Base-by-base conservation (phyloP, 768 basidiomycete species). In the Fomitopsis serialis region DNA sequence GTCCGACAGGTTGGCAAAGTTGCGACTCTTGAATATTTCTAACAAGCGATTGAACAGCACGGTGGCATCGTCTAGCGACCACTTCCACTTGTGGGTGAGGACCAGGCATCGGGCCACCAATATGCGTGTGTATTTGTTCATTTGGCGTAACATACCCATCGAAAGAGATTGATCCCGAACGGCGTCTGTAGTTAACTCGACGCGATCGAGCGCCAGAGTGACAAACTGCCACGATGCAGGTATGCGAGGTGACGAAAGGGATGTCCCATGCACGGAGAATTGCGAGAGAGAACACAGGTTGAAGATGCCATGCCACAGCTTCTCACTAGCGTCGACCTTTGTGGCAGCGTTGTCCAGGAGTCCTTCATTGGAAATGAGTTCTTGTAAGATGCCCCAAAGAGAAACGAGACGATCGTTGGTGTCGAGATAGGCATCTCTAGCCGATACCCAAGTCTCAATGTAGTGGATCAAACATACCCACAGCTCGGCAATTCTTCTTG, bases 391-490 rank as follows among this genome's bases (percentile, higher is more conserved):
- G 23, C 63, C 63, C 80, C 82, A 81, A 84, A 73, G 5, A 70
- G 71, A 59, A 72, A n/a, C 55, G 55, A 59, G 57, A 46, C 55
- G 47, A 17, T 15, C 54, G 50, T 42, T 32, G 44, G 42, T 13
- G 40, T 42, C 61, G 50, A 13, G 51, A 59, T 36, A 61, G 50
- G 34, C 54, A 42, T 40, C 37, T 15, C 22, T 34, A 35, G 37
- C 35, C 43, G 53, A 48, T 7, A 23, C 25, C 51, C 35, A 37
- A 29, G 52, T 37, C 15, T 57, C 48, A 4, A 56, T 42, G n/a
- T 89, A 60, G 58, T 90, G 82, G 34, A 89, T 73, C 21, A 92
- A 61, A 35, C 79, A 81, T 45, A 91, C 74, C 94, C 93, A 96
- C 17, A 87, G 58, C 60, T 92, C 86, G 1, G 80, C 74, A 0